Conservation (phyloP, 1,139 yeast genomes). For the Geotrichum aggregatum region DNA sequence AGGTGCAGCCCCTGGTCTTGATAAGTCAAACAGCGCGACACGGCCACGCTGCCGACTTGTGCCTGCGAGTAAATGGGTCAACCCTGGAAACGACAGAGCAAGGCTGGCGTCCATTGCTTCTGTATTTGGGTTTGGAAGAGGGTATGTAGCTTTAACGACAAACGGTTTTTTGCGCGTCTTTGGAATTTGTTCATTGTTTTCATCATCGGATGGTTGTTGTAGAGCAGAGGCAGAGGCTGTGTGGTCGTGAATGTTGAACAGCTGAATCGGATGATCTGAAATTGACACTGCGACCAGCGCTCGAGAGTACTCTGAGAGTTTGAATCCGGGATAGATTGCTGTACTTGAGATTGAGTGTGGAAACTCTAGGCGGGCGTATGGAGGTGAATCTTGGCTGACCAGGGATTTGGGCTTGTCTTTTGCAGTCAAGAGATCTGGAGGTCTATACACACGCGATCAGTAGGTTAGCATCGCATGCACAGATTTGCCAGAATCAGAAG, state of each 20-base stretch:
- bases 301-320: conserved; percentile 9
- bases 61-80: conserved; percentile 11
- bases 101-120: conserved; percentile 25
- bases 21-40: conserved; percentile 31
- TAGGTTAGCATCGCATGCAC: conserved; percentile 26
- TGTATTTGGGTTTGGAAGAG: conserved; percentile 26
- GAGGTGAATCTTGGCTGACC: neutral
- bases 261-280: conserved; percentile 20
- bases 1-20: conserved; percentile 24
- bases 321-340: conserved; percentile 20
- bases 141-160: conserved; percentile 28
- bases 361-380: conserved; percentile 17
- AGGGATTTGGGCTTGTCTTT: too few relatives aligned
- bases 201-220: neutral
- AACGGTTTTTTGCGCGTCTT: too few relatives aligned
- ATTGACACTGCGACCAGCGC: conserved; percentile 16
- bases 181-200: neutral
- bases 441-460: conserved; percentile 23
- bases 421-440: too few relatives aligned
- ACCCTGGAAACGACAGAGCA: conserved; percentile 22
- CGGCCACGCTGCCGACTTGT: conserved; percentile 27
- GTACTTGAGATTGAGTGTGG: conserved; percentile 17
- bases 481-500: too few relatives aligned
- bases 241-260: conserved; percentile 20
- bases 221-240: neutral